Evolutionary conservation across 805 yeast species (phyloP).

Genomic region (Cyberlindnera mrakii): DNA sequence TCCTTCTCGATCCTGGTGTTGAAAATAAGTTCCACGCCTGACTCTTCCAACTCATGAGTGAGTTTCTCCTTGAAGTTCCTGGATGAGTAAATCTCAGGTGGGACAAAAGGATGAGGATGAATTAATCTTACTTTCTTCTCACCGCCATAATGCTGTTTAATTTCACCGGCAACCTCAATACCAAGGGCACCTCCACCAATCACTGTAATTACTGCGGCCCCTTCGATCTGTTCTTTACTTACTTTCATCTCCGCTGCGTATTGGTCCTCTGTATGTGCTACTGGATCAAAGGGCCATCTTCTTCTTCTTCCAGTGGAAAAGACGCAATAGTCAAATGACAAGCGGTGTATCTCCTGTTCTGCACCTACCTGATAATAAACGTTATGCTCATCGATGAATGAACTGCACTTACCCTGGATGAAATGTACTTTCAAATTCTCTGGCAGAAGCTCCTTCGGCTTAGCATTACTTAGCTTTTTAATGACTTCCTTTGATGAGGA

Average conservation of each 20-base stretch:
- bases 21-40: constrained; percentile 23
- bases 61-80: constrained; percentile 16
- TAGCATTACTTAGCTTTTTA: constrained; percentile 3
- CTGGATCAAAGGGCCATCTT: constrained; percentile 49
- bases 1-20: constrained; percentile 28
- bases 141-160: constrained; percentile 32
- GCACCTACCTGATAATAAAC: constrained; percentile 16
- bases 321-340: constrained; percentile 40
- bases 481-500: constrained; percentile 28
- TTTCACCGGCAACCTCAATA: constrained; percentile 44
- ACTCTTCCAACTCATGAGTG: constrained; percentile 9
- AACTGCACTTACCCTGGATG: constrained; percentile 20
- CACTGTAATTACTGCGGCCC: constrained; percentile 33
- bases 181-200: constrained; percentile 53
- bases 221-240: constrained; percentile 26
- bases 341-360: constrained; percentile 20
- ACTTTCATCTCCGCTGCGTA: constrained; percentile 38
- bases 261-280: constrained; percentile 31
- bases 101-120: constrained; percentile 37
- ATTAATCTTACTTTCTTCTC: constrained; percentile 30
- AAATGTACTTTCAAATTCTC: constrained; percentile 13
- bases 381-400: constrained; percentile 18
- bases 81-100: constrained; percentile 30
- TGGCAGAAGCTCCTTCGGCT: constrained; percentile 7
- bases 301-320: constrained; percentile 46